Evolutionary conservation across 2,329 filamentous ascomycete genomes (phyloP).

Genomic region (Phaeosphaeriaceae sp.): DNA sequence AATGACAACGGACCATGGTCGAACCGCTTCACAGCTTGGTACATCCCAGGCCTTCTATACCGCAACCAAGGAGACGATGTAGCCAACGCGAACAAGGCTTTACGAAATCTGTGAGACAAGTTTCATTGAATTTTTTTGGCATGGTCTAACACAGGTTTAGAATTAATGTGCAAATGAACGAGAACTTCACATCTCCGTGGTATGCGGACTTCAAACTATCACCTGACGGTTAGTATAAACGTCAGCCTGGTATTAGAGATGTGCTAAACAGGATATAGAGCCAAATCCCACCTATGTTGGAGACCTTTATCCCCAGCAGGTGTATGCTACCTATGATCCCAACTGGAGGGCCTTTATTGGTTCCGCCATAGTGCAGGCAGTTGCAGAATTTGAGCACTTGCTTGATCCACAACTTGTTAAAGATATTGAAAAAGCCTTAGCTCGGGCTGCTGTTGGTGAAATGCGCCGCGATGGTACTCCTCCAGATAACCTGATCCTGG

Average conservation of each 20-base stretch:
- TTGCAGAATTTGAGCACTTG: conserved; percentile 45
- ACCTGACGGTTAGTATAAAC: conserved; percentile 33
- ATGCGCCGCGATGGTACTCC: conserved; percentile 52
- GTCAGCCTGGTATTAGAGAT: no score
- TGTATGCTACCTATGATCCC: conserved; percentile 28
- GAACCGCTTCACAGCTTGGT: conserved; percentile 54
- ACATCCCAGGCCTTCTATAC: conserved; percentile 48
- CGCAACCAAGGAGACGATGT: conserved; percentile 47
- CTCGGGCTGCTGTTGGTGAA: conserved; percentile 47
- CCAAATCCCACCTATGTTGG: conserved; percentile 42
- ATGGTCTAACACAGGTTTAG: background rate
- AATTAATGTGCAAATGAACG: conserved; percentile 45
- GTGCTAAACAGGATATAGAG: conserved; percentile 11
- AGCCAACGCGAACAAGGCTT: conserved; percentile 44
- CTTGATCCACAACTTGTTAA: conserved; percentile 40
- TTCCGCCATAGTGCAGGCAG: conserved; percentile 45
- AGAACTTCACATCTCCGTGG: conserved; percentile 50
- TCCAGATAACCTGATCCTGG: conserved; percentile 51
- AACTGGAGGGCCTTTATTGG: conserved; percentile 51
- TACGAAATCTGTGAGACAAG: conserved; percentile 38
- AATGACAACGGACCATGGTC: conserved; percentile 53
- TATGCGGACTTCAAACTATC: conserved; percentile 53
- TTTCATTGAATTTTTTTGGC: background rate
- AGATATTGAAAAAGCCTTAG: conserved; percentile 48
- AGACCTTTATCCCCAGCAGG: conserved; percentile 43